Evolutionary conservation across 352 stramenopile genomes (phyloP), one percentile per base, ranked within the genome.

Genomic region (Phytophthora hybrid): DNA sequence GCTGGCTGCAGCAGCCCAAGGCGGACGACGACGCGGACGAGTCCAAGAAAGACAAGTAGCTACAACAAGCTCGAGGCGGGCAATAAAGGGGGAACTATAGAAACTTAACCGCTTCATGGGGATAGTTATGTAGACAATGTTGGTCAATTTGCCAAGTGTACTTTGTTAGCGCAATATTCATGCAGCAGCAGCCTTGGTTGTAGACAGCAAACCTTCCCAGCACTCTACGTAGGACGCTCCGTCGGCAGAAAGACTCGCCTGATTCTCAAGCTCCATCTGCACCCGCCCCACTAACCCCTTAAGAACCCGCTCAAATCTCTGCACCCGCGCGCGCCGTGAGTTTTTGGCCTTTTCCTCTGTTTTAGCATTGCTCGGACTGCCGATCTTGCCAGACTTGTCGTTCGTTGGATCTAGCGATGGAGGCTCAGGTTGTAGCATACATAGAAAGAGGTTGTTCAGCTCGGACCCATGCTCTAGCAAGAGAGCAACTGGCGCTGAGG

Each of bases 1-100:
- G 75, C 49, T 97, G 91, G 91, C 82, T 95, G 56, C 47, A 78
- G 61, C 58, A 83, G 23, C 56, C 69, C 3, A 51, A 61, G 49
- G 47, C 9, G 7, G 19, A 61, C 63, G 46, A 69, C 59, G 49
- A 51, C 37, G 60, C 57, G 1, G 34, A 46, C 16, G 53, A 78
- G 47, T 54, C 66, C 19, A 80, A 81, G 65, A 82, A 80, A 39
- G 59, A 84, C 51, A 76, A 83, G 55, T 83, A 70, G 39, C 39
- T 46, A 46, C 11, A 46, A 7, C 18, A 16, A 18, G 16, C 4
- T 46, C 39, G 13, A 46, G 39, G 5, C 18, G 16, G 39, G 18
- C 39, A 46, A 46, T 10, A 46, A n/a, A 46, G 7, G 39, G 39
- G 39, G 39, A 10, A 46, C 39, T 46, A 10, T 2, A 46, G 39